These are phyloP conservation scores for Epichloe uncinata DNA, from an alignment of 2,329 filamentous ascomycete genomes.

Conservation along the genomic window DNA sequence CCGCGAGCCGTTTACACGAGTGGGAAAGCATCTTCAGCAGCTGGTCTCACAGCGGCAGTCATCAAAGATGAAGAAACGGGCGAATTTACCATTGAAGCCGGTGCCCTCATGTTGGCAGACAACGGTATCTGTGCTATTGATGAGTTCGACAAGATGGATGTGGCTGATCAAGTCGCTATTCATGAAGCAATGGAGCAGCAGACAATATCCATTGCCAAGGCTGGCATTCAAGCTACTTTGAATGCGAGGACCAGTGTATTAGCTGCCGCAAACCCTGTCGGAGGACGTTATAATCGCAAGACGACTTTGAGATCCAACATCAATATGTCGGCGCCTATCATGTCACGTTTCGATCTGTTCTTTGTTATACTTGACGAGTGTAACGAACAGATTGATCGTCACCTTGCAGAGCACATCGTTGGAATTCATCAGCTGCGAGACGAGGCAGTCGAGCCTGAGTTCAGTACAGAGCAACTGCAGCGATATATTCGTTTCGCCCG, in stretches of 20 bases:
- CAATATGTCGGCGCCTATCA: constrained; percentile 98
- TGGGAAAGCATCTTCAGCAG: constrained; percentile 92
- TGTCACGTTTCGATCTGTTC: constrained; percentile 98
- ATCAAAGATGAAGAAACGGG: constrained; percentile 97
- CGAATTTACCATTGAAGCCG: constrained; percentile 96
- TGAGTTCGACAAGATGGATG: constrained; percentile 99
- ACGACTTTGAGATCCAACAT: constrained; percentile 86
- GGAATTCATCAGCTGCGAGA: constrained; percentile 86
- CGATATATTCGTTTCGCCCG: constrained; percentile 93
- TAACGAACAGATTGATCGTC: constrained; percentile 80
- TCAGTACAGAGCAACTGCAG: constrained; percentile 91
- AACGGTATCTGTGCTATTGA: constrained; percentile 98
- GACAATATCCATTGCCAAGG: constrained; percentile 97
- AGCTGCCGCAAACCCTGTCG: constrained; percentile 89
- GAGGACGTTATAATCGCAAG: constrained; percentile 95
- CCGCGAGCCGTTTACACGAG: constrained; percentile 95
- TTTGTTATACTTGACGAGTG: constrained; percentile 97
- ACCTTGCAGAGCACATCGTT: constrained; percentile 89
- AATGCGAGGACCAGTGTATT: constrained; percentile 94
- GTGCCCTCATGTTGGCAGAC: constrained; percentile 92
- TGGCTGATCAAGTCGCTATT: constrained; percentile 92
- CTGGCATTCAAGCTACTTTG: constrained; percentile 92
- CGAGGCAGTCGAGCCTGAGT: constrained; percentile 81
- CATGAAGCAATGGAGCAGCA: constrained; percentile 99
- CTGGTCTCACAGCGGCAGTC: constrained; percentile 91